Percentiles rank a stretch among this genome's conserved stretches.
Conservation (phyloP, 495 filamentous ascomycete genomes). For the Neurospora sp. region DNA sequence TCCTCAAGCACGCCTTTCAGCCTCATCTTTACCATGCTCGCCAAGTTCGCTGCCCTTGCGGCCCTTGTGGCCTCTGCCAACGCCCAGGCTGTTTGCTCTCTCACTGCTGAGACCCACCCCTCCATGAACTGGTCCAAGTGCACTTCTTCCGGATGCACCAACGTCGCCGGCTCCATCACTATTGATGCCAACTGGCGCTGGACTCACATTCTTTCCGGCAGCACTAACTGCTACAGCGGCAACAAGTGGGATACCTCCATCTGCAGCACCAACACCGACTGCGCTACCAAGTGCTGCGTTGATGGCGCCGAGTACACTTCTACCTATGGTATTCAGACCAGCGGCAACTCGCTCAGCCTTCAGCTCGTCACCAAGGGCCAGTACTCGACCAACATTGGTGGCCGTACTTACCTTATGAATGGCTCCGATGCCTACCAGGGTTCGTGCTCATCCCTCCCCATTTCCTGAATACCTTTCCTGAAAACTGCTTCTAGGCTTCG, state of each 20-base stretch:
- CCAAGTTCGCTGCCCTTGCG: constrained; percentile 27
- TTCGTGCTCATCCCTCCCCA: constrained; percentile 1
- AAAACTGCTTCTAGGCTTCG: constrained; percentile 25
- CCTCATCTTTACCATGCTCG: constrained; percentile 16
- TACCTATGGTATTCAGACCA: constrained; percentile 40
- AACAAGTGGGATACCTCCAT: constrained; percentile 35
- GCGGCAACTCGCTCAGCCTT: constrained; percentile 37
- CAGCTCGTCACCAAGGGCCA: constrained; percentile 46
- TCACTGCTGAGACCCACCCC: constrained; percentile 47
- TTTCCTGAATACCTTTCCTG: background rate
- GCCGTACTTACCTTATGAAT: constrained; percentile 49
- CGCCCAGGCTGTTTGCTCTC: constrained; percentile 49
- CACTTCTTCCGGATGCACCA: constrained; percentile 39
- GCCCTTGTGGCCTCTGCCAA: constrained; percentile 33
- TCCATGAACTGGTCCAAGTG: constrained; percentile 48
- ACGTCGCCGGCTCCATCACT: constrained; percentile 29
- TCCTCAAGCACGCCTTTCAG: constrained; percentile 14
- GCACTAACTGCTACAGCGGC: constrained; percentile 41
- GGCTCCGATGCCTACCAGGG: constrained; percentile 41
- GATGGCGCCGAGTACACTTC: constrained; percentile 38
- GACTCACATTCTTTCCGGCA: constrained; percentile 27
- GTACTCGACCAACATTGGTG: constrained; percentile 39
- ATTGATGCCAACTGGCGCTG: constrained; percentile 46
- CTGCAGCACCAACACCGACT: constrained; percentile 27
- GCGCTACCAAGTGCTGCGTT: constrained; percentile 36